These are phyloP conservation scores for Westerdykella ornata DNA, from an alignment of 2,329 filamentous ascomycete genomes.

Conservation along the genomic window DNA sequence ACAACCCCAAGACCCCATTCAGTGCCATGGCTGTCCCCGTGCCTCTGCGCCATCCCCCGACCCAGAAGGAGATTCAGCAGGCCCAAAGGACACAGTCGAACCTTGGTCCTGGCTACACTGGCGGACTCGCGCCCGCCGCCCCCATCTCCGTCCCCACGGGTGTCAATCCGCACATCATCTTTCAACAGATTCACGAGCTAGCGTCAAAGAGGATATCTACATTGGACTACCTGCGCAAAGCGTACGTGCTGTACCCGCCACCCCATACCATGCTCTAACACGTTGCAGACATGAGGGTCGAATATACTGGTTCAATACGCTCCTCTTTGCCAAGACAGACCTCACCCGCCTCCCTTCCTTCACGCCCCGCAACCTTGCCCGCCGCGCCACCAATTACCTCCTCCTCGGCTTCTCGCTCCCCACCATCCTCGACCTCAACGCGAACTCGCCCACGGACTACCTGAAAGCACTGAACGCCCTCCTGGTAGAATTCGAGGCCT, in stretches of 20 bases:
- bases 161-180: constrained; percentile 50
- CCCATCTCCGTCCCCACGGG: constrained; percentile 31
- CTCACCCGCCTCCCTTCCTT: constrained; percentile 79
- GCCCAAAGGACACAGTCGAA: constrained; percentile 12
- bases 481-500: constrained; percentile 85
- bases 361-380: constrained; percentile 72
- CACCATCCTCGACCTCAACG: constrained; percentile 80
- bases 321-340: constrained; percentile 80
- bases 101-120: constrained; percentile 10
- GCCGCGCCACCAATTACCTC: constrained; percentile 88
- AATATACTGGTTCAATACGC: constrained; percentile 97
- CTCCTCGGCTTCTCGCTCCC: constrained; percentile 88
- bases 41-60: constrained; percentile 21
- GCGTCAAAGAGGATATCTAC: constrained; percentile 91
- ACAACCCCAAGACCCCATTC: constrained; percentile 32
- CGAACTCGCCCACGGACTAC: constrained; percentile 73
- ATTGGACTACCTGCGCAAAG: constrained; percentile 83
- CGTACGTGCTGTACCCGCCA: constrained; percentile 51
- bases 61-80: constrained; percentile 25
- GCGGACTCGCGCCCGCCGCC: constrained; percentile 23
- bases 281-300: constrained; percentile 73
- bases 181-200: constrained; percentile 70
- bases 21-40: constrained; percentile 18
- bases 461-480: constrained; percentile 79
- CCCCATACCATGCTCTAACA: not conserved